Evolutionary conservation across 495 filamentous ascomycete species (phyloP).

Genomic region (Bryoglossum gracile): DNA sequence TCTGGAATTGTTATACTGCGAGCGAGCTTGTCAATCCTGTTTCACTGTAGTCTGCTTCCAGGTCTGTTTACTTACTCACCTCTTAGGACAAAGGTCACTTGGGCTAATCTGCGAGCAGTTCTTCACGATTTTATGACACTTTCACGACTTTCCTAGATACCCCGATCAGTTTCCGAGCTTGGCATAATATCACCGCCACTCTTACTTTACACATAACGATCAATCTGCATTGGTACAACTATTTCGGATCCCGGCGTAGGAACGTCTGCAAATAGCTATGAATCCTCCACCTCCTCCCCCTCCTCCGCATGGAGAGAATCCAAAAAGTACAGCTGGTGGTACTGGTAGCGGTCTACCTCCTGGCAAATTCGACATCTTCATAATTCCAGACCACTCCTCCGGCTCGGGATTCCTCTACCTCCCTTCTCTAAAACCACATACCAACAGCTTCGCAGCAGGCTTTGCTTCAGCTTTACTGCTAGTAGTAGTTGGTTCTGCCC

Average conservation of each 20-base stretch:
- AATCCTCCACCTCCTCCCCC: constrained; percentile 52
- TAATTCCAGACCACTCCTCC: constrained; percentile 89
- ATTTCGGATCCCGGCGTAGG: constrained; percentile 5
- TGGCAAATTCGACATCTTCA: constrained; percentile 94
- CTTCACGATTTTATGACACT: constrained; percentile 23
- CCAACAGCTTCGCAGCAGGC: constrained; percentile 87
- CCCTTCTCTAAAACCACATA: constrained; percentile 73
- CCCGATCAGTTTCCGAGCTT: neutral
- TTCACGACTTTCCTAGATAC: constrained; percentile 20
- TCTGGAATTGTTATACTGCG: constrained; percentile 12
- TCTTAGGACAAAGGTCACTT: neutral
- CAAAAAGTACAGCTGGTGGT: constrained; percentile 34
- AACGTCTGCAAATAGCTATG: constrained; percentile 28
- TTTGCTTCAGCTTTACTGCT: constrained; percentile 62
- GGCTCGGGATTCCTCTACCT: constrained; percentile 91
- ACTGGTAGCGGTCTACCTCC: constrained; percentile 51
- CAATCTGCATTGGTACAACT: constrained; percentile 7
- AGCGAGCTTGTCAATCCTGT: constrained; percentile 4
- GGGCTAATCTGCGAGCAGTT: constrained; percentile 8
- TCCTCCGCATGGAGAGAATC: constrained; percentile 63
- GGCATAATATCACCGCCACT: neutral
- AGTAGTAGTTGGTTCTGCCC: constrained; percentile 57
- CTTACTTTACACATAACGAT: neutral
- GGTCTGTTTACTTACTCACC: constrained; percentile 2
- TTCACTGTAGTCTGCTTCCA: constrained; percentile 10